These are phyloP conservation scores for Carallia pectinifolia DNA, from an alignment of 345 rosid species.

Conservation along the genomic window DNA sequence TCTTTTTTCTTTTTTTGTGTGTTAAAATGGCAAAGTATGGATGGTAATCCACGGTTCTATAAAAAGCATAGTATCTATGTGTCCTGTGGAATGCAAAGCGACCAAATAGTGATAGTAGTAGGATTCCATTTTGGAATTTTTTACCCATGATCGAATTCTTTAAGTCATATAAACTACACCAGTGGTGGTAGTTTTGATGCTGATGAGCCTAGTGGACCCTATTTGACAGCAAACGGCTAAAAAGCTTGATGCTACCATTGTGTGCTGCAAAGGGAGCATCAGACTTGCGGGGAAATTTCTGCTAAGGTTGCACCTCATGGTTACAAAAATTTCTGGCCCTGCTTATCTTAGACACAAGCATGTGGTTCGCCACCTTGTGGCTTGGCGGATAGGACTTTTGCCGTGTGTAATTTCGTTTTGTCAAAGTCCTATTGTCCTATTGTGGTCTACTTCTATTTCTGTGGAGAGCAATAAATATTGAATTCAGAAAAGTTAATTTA, in stretches of 20 bases:
- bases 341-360: slow-evolving; percentile 15
- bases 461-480: no score
- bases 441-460: no score
- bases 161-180: no score
- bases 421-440: not conserved
- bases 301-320: not conserved
- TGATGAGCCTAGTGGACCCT: slow-evolving; percentile 4
- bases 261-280: not conserved
- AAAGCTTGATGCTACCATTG: not conserved
- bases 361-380: slow-evolving; percentile 17
- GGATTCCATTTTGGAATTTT: no score
- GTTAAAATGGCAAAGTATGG: no score
- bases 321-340: not conserved
- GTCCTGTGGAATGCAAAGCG: no score
- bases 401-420: slow-evolving; percentile 24
- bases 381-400: slow-evolving; percentile 8
- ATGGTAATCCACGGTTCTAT: no score
- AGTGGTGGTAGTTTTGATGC: not conserved
- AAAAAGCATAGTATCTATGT: no score
- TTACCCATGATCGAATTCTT: no score
- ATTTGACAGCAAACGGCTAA: not conserved
- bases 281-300: not conserved
- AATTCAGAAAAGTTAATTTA: no score
- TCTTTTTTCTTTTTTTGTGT: no score
- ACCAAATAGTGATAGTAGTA: no score